These are phyloP conservation scores for Aspergillus egyptiacus DNA, from an alignment of 495 filamentous ascomycete species.

Conservation along the genomic window DNA sequence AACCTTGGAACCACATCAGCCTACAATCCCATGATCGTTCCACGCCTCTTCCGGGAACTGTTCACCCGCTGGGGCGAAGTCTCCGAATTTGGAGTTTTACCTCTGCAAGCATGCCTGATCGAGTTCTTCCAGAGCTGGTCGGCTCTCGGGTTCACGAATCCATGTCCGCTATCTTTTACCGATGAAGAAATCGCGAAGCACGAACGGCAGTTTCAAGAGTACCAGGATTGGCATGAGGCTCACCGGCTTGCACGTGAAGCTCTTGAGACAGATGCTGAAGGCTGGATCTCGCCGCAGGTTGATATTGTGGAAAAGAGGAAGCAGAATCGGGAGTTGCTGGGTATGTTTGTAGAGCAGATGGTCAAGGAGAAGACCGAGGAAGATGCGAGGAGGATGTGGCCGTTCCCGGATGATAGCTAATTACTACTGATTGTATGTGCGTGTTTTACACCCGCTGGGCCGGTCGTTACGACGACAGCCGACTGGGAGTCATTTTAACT, in stretches of 20 bases:
- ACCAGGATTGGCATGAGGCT: slow-evolving; percentile 27
- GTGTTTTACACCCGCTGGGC: too few relatives aligned
- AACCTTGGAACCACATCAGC: slow-evolving; percentile 24
- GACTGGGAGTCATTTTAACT: too few relatives aligned
- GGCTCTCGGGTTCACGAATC: slow-evolving; percentile 23
- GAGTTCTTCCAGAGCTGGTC: slow-evolving; percentile 29
- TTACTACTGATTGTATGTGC: too few relatives aligned
- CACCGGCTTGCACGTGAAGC: slow-evolving; percentile 26
- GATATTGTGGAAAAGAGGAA: slow-evolving; percentile 24
- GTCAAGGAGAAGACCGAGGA: slow-evolving; percentile 23
- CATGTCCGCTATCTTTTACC: slow-evolving; percentile 28
- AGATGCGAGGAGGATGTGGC: too few relatives aligned
- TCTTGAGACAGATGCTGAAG: slow-evolving; percentile 37
- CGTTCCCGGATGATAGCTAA: too few relatives aligned
- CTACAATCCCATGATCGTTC: slow-evolving; percentile 26
- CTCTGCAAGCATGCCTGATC: slow-evolving; percentile 31
- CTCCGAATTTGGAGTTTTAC: slow-evolving; percentile 28
- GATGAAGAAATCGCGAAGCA: slow-evolving; percentile 23
- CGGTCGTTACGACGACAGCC: too few relatives aligned
- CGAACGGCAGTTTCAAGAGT: slow-evolving; percentile 24
- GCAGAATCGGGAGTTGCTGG: slow-evolving; percentile 27
- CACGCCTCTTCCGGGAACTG: slow-evolving; percentile 30
- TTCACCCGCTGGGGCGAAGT: slow-evolving; percentile 29
- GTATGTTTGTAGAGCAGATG: slow-evolving; percentile 25
- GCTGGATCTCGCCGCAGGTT: slow-evolving; percentile 29